Evolutionary conservation across 495 filamentous ascomycete species (phyloP), one percentile per base, ranked within the genome.

Genomic region (Elasticomyces elasticus): DNA sequence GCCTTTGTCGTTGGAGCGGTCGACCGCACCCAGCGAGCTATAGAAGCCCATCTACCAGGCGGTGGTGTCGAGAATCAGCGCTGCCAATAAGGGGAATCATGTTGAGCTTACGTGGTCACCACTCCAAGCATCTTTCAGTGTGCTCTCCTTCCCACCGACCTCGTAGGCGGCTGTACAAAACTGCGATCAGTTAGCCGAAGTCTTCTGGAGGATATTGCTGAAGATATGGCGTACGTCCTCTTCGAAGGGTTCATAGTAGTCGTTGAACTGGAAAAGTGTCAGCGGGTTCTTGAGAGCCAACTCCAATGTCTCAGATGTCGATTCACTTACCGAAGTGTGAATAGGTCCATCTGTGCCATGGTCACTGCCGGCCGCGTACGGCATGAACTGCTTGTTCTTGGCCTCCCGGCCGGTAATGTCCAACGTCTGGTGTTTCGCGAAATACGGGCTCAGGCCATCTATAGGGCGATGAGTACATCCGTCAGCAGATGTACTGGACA

Each of bases 191-290:
- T n/a, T n/a, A n/a, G n/a, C n/a, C n/a, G n/a, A n/a, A n/a, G n/a
- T n/a, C n/a, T n/a, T n/a, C n/a, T n/a, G n/a, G n/a, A n/a, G n/a
- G n/a, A n/a, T n/a, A n/a, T n/a, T n/a, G n/a, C n/a, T n/a, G n/a
- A n/a, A n/a, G n/a, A n/a, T n/a, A 33, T 15, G 7, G 15, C 30
- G 30, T 33, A 33, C 30, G 41, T 66, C 63, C 26, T 64, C 55
- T 51, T 66, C 64, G 13, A 64, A 55, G 10, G 64, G 64, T 62
- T 55, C 50, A 37, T 63, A 63, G 28, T 56, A 62, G 47, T 66
- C 64, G 50, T 66, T 66, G 56, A 66, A 66, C 28, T 49, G 56
- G 1, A 62, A 64, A 44, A 7, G 30, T 7, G n/a, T n/a, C n/a
- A n/a, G n/a, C n/a, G n/a, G n/a, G n/a, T n/a, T n/a, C n/a, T n/a